Evolutionary conservation across 2,329 filamentous ascomycete genomes (phyloP).

Genomic region (Tolypocladium album): DNA sequence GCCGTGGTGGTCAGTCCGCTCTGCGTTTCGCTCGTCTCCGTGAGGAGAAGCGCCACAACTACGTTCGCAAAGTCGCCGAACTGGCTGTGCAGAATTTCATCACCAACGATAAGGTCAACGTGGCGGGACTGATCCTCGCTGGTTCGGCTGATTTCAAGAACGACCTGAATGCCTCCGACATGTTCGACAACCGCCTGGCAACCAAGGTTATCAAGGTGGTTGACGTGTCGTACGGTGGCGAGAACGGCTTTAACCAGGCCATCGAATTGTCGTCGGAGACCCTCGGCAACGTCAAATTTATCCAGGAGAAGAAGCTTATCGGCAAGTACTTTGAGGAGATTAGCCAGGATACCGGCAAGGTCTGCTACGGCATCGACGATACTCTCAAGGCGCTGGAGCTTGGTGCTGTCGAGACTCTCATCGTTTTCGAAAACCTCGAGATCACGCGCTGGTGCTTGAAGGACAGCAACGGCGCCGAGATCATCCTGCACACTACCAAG

Average conservation of each 20-base stretch:
- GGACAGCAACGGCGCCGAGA: slow-evolving; percentile 59
- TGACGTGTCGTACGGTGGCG: slow-evolving; percentile 95
- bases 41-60: slow-evolving; percentile 99
- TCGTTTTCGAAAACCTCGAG: slow-evolving; percentile 96
- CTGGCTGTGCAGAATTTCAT: slow-evolving; percentile 98
- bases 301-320: slow-evolving; percentile 99
- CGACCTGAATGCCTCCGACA: slow-evolving; percentile 91
- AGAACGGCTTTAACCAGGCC: slow-evolving; percentile 99
- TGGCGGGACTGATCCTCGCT: slow-evolving; percentile 87
- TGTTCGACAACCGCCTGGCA: slow-evolving; percentile 88
- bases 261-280: slow-evolving; percentile 94
- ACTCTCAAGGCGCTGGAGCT: slow-evolving; percentile 94
- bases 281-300: slow-evolving; percentile 98
- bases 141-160: slow-evolving; percentile 99
- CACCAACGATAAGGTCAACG: slow-evolving; percentile 96
- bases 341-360: slow-evolving; percentile 89
- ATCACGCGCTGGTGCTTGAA: slow-evolving; percentile 88
- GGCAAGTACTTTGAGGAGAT: slow-evolving; percentile 99
- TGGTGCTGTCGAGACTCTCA: slow-evolving; percentile 86
- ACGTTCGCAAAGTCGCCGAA: slow-evolving; percentile 97
- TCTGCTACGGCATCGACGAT: slow-evolving; percentile 97
- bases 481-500: slow-evolving; percentile 82
- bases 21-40: slow-evolving; percentile 98
- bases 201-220: slow-evolving; percentile 99
- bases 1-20: slow-evolving; percentile 98